Evolutionary conservation across 371 early-diverging fungal species (phyloP).

Genomic region (Catenaria anguillulae): DNA sequence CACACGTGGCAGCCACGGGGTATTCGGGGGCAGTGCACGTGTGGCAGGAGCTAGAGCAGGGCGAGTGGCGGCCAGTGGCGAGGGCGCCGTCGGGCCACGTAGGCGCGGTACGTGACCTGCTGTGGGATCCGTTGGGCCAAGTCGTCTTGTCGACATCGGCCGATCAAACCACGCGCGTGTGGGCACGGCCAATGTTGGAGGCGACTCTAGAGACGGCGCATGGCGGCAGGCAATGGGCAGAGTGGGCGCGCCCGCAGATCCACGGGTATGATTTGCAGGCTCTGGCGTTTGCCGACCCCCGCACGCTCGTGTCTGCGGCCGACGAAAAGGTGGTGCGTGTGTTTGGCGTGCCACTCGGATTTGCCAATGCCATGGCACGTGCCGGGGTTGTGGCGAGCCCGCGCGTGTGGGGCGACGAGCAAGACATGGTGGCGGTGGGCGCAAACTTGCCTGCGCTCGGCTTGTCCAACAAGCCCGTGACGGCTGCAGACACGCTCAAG

Average conservation of each 20-base stretch:
- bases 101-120: constrained; percentile 49
- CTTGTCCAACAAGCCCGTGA: constrained; percentile 86
- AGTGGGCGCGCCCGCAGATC: constrained; percentile 87
- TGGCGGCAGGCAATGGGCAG: constrained; percentile 61
- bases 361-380: constrained; percentile 44
- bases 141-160: constrained; percentile 58
- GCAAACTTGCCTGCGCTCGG: constrained; percentile 79
- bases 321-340: constrained; percentile 90
- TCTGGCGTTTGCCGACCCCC: constrained; percentile 56
- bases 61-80: constrained; percentile 45
- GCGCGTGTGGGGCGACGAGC: not conserved
- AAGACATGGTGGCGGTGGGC: constrained; percentile 32
- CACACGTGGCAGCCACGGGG: constrained; percentile 53
- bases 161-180: constrained; percentile 81
- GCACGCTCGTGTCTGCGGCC: constrained; percentile 71
- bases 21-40: constrained; percentile 79
- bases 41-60: constrained; percentile 34
- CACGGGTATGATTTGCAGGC: constrained; percentile 91
- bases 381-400: not conserved
- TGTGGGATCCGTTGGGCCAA: constrained; percentile 67
- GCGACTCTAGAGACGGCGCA: too few species aligned
- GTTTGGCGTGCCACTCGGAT: constrained; percentile 73
- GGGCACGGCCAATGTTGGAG: constrained; percentile 45
- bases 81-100: constrained; percentile 70
- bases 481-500: constrained; percentile 2